These are phyloP conservation scores for Ganoderma sinense DNA, from an alignment of 1,284 basidiomycete genomes.

Conservation along the genomic window DNA sequence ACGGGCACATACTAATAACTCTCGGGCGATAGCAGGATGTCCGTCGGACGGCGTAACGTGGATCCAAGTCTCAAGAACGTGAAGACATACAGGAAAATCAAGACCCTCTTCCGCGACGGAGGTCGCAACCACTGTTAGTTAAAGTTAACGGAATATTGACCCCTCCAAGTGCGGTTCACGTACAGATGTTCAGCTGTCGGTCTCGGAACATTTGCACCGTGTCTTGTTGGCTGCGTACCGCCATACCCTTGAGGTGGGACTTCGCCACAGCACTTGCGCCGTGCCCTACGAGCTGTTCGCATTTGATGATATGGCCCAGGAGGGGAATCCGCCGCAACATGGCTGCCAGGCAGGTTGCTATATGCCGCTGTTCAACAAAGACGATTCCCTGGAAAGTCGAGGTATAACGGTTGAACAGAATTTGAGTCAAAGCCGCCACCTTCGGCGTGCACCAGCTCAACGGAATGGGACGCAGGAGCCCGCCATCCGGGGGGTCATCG, in stretches of 20 bases:
- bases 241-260: conserved; percentile 57
- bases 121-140: conserved; percentile 73
- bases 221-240: conserved; percentile 59
- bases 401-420: conserved; percentile 63
- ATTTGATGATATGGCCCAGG: conserved; percentile 62
- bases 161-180: conserved; percentile 36
- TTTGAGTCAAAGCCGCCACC: conserved; percentile 63
- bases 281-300: conserved; percentile 76
- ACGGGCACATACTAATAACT: conserved; percentile 16
- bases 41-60: conserved; percentile 17
- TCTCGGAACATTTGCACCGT: conserved; percentile 71
- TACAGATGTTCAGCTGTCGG: conserved; percentile 73
- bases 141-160: not conserved
- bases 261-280: conserved; percentile 50
- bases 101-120: conserved; percentile 90
- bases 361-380: conserved; percentile 84
- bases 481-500: conserved; percentile 37
- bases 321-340: conserved; percentile 66
- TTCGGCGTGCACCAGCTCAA: conserved; percentile 78
- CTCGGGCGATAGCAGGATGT: conserved; percentile 22
- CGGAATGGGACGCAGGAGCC: conserved; percentile 49
- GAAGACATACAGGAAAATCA: conserved; percentile 73
- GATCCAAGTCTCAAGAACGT: conserved; percentile 11
- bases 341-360: conserved; percentile 73
- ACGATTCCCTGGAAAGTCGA: conserved; percentile 79